These are phyloP conservation scores for Ambrosia trifida DNA, from an alignment of 129 eudicot species.

Conservation along the genomic window DNA sequence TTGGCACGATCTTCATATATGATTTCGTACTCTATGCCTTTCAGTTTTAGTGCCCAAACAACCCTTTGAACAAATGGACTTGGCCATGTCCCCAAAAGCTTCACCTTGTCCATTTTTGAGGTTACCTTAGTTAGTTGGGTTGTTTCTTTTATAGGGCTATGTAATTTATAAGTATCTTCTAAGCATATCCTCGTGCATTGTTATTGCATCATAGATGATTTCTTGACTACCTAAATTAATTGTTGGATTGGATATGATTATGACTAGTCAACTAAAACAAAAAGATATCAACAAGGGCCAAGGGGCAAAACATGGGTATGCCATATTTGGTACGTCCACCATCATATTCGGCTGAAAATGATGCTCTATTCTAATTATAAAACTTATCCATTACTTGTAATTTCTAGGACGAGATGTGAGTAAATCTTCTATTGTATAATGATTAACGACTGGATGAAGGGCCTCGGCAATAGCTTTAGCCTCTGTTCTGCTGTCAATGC, in stretches of 20 bases:
- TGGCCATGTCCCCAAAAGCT: conserved; percentile 58
- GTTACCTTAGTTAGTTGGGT: not conserved
- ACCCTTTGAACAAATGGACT: conserved; percentile 48
- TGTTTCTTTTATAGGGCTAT: conserved; percentile 10
- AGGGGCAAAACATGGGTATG: not conserved
- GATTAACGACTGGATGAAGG: no score
- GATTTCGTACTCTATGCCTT: conserved; percentile 60
- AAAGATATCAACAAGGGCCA: not conserved
- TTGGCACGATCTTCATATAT: conserved; percentile 44
- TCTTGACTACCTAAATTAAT: not conserved
- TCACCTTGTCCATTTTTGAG: conserved; percentile 49
- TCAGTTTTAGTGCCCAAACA: conserved; percentile 52
- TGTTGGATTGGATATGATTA: not conserved
- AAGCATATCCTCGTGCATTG: conserved; percentile 10
- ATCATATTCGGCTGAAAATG: not conserved
- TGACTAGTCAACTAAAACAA: conserved; percentile 4
- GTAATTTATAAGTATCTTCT: not conserved
- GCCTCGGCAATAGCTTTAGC: no score
- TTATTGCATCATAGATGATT: not conserved
- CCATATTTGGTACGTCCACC: not conserved
- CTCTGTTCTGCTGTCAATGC: no score
- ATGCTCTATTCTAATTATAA: no score
- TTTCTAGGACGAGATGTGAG: no score
- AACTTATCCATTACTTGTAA: no score
- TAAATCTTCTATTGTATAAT: no score